Evolutionary conservation across 2,329 filamentous ascomycete species (phyloP), one percentile per base, ranked within the genome.

Genomic region (Cryphonectria naterciae): DNA sequence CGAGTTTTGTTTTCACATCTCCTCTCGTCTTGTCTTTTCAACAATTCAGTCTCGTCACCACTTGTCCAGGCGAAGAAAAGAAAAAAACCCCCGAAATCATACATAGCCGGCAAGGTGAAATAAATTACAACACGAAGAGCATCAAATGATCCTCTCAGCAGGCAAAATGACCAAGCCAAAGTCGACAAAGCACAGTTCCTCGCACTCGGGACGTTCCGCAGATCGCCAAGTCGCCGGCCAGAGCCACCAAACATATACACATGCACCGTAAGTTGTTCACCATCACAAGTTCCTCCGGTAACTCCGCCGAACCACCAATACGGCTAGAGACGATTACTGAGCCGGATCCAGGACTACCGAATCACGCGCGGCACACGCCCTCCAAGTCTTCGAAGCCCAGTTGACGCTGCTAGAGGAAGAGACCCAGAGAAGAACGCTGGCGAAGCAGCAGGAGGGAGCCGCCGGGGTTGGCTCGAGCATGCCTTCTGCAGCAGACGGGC

Each of bases 331-430:
- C 54, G 35, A 58, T 19, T 35, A n/a, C 58, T 61, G 19, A 61
- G 8, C 17, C 10, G 15, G 19, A 37, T 35, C 41, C 3, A 65
- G 43, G 25, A n/a, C 63, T 10, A n/a, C n/a, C 25, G 17, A 41
- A 7, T 35, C 63, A 11, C 22, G 25, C 37, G 61, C 41, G 5
- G 43, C n/a, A 32, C 41, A 35, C 19, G 41, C 63, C 35, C 63
- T 65, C 4, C 41, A 46, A 17, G 63, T 52, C 28, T 65, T 52
- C 25, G 25, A 65, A 19, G 25, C 49, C 25, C 63, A 65, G 17
- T n/a, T 65, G 63, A 22, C n/a, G 8, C 41, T 65, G 28, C 28
- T 52, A 15, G 63, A 65, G 13, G 41, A 52, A 35, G 41, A 65
- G 41, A 49, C n/a, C 25, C 28, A 65, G 41, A 65, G 39, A 7